These are phyloP conservation scores for Spizellomyces sp. DNA, from an alignment of 192 early-diverging fungal genomes.

Conservation along the genomic window DNA sequence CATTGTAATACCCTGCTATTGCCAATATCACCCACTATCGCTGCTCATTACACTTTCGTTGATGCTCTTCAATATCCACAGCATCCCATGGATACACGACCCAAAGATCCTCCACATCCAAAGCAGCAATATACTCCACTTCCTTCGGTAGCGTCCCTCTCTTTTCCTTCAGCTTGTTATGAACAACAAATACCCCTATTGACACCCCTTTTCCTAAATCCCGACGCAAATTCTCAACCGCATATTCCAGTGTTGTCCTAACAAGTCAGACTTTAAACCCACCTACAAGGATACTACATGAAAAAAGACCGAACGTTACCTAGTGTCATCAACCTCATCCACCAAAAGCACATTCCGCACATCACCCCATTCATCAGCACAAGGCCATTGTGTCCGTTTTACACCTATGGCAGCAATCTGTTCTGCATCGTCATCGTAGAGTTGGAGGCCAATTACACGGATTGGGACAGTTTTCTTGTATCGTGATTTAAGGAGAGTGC, in stretches of 20 bases:
- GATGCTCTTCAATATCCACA: conserved; percentile 22
- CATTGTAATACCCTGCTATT: too few species aligned
- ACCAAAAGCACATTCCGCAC: conserved; percentile 1
- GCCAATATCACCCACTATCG: too few species aligned
- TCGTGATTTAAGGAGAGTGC: conserved; percentile 11
- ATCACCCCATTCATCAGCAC: conserved; percentile 9
- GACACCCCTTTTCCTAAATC: background rate
- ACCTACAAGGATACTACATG: background rate
- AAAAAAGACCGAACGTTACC: background rate
- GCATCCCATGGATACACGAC: conserved; percentile 29
- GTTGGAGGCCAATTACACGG: conserved; percentile 15
- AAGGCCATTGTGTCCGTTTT: conserved; percentile 17
- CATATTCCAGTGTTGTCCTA: conserved; percentile 22
- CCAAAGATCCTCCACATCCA: conserved; percentile 23
- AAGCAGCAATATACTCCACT: conserved; percentile 17
- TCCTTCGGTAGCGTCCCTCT: conserved; percentile 8
- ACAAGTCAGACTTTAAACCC: background rate
- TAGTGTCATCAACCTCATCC: conserved; percentile 24
- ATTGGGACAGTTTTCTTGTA: conserved; percentile 21
- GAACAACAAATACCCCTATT: conserved; percentile 20
- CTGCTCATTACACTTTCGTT: background rate
- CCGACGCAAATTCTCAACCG: conserved; percentile 6
- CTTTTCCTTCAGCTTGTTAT: conserved; percentile 19
- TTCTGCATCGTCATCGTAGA: conserved; percentile 26
- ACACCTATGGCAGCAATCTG: conserved; percentile 1